A percentile compares a stretch with the other conserved stretches of the same genome.
Conservation (phyloP, 495 filamentous ascomycete species). For the Penicillium alfredii region DNA sequence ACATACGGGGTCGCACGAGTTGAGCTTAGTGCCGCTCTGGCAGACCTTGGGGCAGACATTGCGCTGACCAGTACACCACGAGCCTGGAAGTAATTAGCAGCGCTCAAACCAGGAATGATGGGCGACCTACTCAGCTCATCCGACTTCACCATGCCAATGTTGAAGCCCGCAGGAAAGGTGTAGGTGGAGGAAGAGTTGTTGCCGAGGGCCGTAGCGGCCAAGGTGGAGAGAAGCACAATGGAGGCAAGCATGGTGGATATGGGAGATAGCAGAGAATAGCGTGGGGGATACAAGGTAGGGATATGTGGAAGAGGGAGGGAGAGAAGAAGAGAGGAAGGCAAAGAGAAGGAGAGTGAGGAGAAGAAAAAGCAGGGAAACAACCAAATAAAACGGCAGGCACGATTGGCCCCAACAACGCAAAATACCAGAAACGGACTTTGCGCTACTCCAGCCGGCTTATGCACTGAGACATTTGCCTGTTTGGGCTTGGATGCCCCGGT, state of each 20-base stretch:
- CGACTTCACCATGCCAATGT: slow-evolving; percentile 26
- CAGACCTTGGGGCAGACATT: slow-evolving; percentile 45
- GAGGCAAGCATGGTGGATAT: slow-evolving; percentile 29
- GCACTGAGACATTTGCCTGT: too few relatives aligned
- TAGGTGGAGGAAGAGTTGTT: slow-evolving; percentile 25
- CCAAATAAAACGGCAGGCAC: not conserved
- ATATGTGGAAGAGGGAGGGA: slow-evolving; percentile 12
- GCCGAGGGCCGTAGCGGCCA: slow-evolving; percentile 26
- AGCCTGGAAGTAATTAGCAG: slow-evolving; percentile 22
- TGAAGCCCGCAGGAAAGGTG: slow-evolving; percentile 36
- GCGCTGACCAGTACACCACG: slow-evolving; percentile 42
- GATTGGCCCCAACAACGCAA: too few relatives aligned
- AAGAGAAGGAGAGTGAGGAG: slow-evolving; percentile 7
- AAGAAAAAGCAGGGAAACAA: slow-evolving; percentile 3
- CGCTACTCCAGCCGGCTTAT: too few relatives aligned
- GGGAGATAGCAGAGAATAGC: slow-evolving; percentile 3
- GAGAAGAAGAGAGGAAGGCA: slow-evolving; percentile 17
- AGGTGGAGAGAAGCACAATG: slow-evolving; percentile 28
- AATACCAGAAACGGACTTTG: too few relatives aligned
- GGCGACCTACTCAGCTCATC: slow-evolving; percentile 24
- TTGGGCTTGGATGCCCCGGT: too few relatives aligned
- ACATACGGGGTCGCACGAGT: slow-evolving; percentile 42
- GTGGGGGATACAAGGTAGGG: slow-evolving; percentile 4
- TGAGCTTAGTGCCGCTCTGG: slow-evolving; percentile 32
- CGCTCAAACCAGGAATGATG: not conserved